A percentile compares a stretch with the other conserved stretches of the same genome.
Evolutionary conservation across 139 green algal species (phyloP).

Genomic region (Tetradesmus lagerheimii): DNA sequence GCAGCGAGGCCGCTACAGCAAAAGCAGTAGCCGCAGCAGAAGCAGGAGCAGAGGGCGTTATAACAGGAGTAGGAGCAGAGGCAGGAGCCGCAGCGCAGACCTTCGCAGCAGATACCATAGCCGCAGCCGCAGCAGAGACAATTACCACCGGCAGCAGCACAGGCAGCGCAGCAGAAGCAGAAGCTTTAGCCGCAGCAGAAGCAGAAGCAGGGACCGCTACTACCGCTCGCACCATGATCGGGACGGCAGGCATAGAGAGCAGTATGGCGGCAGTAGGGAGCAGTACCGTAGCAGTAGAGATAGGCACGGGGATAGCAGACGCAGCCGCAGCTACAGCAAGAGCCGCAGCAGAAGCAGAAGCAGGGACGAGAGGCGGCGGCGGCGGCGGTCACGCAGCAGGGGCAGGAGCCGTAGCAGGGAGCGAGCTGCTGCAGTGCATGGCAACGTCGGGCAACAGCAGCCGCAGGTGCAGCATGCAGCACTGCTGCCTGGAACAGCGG

Average conservation of each 20-base stretch:
- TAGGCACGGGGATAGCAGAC: neutral
- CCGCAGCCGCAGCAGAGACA: slow-evolving; percentile 15
- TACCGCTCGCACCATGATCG: neutral
- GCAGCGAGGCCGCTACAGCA: neutral
- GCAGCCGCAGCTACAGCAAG: neutral
- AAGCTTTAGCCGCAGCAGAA: neutral
- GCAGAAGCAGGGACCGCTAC: neutral
- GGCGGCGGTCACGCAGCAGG: neutral
- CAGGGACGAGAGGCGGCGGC: neutral
- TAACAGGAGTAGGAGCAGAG: neutral
- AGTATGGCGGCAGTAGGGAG: neutral
- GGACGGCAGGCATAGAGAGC: neutral
- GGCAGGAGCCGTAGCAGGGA: neutral
- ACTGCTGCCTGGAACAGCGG: neutral
- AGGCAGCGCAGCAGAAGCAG: neutral
- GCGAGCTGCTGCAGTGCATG: neutral
- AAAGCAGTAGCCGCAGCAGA: neutral
- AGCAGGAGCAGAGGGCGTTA: neutral
- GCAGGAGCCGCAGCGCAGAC: neutral
- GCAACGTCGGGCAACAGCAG: neutral
- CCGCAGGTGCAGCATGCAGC: neutral
- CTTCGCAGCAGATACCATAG: slow-evolving; percentile 1
- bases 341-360: neutral
- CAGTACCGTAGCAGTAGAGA: neutral
- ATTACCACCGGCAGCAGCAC: neutral